These are phyloP conservation scores for Raffaelea deltoideospora DNA, from an alignment of 2,329 filamentous ascomycete genomes.

Conservation along the genomic window DNA sequence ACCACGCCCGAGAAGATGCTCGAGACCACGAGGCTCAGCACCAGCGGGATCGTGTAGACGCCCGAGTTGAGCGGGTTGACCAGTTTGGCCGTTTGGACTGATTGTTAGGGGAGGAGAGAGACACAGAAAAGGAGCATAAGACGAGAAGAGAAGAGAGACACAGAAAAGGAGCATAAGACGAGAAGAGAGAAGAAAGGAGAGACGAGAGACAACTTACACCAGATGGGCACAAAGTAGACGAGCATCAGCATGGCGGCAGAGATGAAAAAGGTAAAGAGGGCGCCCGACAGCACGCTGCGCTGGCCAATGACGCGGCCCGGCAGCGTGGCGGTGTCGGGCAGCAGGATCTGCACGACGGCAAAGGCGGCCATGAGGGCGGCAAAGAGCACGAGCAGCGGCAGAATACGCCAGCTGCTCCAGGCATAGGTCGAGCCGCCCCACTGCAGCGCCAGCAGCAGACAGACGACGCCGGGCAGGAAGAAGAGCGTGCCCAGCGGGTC, in stretches of 20 bases:
- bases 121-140: too few species aligned
- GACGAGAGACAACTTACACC: slow-evolving; percentile 27
- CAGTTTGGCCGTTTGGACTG: slow-evolving; percentile 40
- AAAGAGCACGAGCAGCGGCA: slow-evolving; percentile 37
- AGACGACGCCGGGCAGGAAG: slow-evolving; percentile 43
- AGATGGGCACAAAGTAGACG: slow-evolving; percentile 38
- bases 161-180: not conserved
- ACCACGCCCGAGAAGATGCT: slow-evolving; percentile 30
- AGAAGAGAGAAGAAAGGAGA: too few species aligned
- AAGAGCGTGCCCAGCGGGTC: slow-evolving; percentile 45
- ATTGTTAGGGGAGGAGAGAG: too few species aligned
- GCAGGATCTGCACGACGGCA: slow-evolving; percentile 32
- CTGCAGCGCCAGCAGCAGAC: slow-evolving; percentile 45
- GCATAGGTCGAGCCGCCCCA: slow-evolving; percentile 42
- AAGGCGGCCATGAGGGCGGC: slow-evolving; percentile 30
- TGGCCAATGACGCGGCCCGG: slow-evolving; percentile 38
- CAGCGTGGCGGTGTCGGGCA: slow-evolving; percentile 40
- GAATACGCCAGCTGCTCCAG: slow-evolving; percentile 37
- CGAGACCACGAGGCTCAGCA: slow-evolving; percentile 38
- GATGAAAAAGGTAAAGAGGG: slow-evolving; percentile 30
- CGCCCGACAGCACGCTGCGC: slow-evolving; percentile 35
- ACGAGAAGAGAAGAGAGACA: not conserved
- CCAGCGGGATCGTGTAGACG: slow-evolving; percentile 40
- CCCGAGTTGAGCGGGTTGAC: slow-evolving; percentile 38
- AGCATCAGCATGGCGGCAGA: slow-evolving; percentile 36